Percentiles rank a stretch among this genome's conserved stretches.
These are phyloP conservation scores for Carpinus viminea DNA, from an alignment of 306 rosid genomes.

Conservation along the genomic window DNA sequence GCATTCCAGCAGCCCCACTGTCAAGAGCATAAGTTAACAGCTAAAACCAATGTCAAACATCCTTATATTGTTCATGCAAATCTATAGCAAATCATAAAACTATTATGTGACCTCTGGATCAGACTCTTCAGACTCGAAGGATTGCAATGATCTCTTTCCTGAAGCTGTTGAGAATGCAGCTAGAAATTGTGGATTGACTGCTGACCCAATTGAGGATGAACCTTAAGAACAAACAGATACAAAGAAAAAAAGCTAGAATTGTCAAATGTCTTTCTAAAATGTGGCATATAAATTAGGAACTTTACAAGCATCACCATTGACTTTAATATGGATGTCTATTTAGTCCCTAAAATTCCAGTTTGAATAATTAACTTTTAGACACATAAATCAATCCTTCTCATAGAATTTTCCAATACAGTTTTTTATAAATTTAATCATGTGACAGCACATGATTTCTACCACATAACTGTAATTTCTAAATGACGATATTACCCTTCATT, in stretches of 20 bases:
- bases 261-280: background rate
- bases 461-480: no score
- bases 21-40: conserved; percentile 33
- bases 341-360: no score
- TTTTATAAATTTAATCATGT: no score
- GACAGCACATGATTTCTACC: no score
- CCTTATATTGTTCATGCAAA: conserved; percentile 17
- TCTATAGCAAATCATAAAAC: conserved; percentile 1
- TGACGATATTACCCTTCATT: no score
- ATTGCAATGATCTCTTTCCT: conserved; percentile 65
- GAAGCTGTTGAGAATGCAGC: conserved; percentile 80
- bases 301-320: no score
- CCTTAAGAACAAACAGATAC: conserved; percentile 42
- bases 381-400: no score
- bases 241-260: conserved; percentile 23
- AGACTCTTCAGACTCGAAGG: conserved; percentile 78
- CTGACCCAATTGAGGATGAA: conserved; percentile 77
- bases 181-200: conserved; percentile 58
- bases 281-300: background rate
- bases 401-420: no score
- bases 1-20: conserved; percentile 91
- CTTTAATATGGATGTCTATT: no score
- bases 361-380: no score
- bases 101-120: conserved; percentile 66
- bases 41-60: conserved; percentile 24